Base-by-base conservation (phyloP, 495 filamentous ascomycete species). In the Neurospora sp. region DNA sequence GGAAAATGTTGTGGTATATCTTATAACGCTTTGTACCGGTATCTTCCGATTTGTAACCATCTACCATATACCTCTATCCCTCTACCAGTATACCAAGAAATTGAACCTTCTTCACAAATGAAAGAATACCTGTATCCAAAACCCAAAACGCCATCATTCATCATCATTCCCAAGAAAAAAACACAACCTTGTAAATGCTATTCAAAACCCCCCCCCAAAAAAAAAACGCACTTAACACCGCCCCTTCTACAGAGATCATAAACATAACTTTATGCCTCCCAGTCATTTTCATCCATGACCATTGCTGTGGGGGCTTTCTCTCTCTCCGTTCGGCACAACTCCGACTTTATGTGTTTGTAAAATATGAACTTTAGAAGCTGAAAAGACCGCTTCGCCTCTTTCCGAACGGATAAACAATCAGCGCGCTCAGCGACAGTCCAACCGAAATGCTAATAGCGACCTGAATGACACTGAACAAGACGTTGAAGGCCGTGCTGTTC, bases 381-480 rank as follows among this genome's bases (percentile, higher is more conserved):
- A 97, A 97, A 70, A 98, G 82, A 9, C 94, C 94, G 79, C 92
- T 94, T 73, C 94, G 89, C 79, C 91, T 91, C 84, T 97, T 98
- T 12, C 94, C 94, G 74, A 97, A 84, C 1, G 95, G 94, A 85
- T 98, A 98, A 4, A 98, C 90, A 35, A 97, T 84, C 74, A 97
- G 78, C 4, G 93, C 93, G 70, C 93, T 93, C 69, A 97, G 82
- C 78, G 97, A 97, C 40, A 98, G 81, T 9, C 95, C 95, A 3
- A 97, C 93, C 3, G 94, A 95, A 74, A 97, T 96, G 35, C 93
- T 95, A 78, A 97, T 94, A 6, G 95, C 94, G 16, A 98, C 89
- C 78, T 98, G 93, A 68, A 98, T 89, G 84, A 98, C 96, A 44
- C 88, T 91, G 75, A 92, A 94, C 27, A 92, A 88, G 41, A 98